phyloP scores from a whole-genome alignment of 768 basidiomycete species.

The Rhizopogon vulgaris region DNA sequence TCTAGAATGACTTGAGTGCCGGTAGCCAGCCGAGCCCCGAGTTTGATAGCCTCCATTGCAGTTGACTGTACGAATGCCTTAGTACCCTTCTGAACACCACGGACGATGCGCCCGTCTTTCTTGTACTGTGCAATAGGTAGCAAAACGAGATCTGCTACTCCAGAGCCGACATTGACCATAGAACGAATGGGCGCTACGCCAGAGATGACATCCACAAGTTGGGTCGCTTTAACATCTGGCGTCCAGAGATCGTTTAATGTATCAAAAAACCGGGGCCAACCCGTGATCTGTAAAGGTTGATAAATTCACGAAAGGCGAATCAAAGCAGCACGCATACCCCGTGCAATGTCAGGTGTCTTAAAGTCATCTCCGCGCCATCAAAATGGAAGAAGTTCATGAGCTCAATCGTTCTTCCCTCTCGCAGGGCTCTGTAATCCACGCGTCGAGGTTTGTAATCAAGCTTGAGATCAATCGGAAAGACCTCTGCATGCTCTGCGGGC shows the following conservation, averaged over 20 bases:
- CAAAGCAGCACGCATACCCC: slow-evolving; percentile 55
- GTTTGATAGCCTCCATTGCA: slow-evolving; percentile 90
- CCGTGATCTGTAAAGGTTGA: slow-evolving; percentile 59
- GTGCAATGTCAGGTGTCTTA: slow-evolving; percentile 85
- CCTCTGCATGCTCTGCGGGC: slow-evolving; percentile 78
- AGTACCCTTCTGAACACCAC: slow-evolving; percentile 91
- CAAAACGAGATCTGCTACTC: slow-evolving; percentile 91
- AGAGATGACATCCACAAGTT: slow-evolving; percentile 93
- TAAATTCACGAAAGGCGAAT: slow-evolving; percentile 1
- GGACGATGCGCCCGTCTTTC: slow-evolving; percentile 89
- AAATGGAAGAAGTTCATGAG: slow-evolving; percentile 99
- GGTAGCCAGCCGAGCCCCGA: slow-evolving; percentile 90
- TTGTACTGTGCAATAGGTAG: slow-evolving; percentile 96
- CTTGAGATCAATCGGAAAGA: slow-evolving; percentile 92
- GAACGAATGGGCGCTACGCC: slow-evolving; percentile 96
- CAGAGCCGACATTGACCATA: slow-evolving; percentile 94
- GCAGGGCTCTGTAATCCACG: slow-evolving; percentile 88
- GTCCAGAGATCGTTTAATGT: slow-evolving; percentile 98
- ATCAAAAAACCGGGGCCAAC: slow-evolving; percentile 87
- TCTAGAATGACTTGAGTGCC: slow-evolving; percentile 98
- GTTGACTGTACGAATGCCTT: slow-evolving; percentile 91
- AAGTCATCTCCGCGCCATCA: slow-evolving; percentile 96
- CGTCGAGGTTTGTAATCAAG: slow-evolving; percentile 97
- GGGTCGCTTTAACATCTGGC: slow-evolving; percentile 97
- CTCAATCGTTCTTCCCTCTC: slow-evolving; percentile 89